These are phyloP conservation scores for Pythium vanterpoolii DNA, from an alignment of 352 stramenopile genomes.

Conservation along the genomic window DNA sequence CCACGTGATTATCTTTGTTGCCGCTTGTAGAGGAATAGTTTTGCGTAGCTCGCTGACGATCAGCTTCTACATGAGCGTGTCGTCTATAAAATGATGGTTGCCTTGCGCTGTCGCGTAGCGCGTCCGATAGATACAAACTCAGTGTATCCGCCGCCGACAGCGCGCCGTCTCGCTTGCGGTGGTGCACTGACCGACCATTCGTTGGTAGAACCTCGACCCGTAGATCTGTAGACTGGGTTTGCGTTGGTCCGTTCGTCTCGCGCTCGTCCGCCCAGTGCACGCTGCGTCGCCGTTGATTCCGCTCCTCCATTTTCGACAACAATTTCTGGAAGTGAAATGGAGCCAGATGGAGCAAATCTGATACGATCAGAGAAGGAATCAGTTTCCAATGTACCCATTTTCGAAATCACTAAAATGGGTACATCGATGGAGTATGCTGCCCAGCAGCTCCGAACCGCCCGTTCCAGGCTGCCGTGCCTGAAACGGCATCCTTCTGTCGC, in stretches of 20 bases:
- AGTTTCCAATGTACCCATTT: neutral
- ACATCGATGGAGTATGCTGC: neutral
- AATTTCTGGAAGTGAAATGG: neutral
- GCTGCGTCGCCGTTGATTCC: neutral
- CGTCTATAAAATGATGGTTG: neutral
- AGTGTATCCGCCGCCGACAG: conserved; percentile 15
- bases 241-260: neutral
- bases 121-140: conserved; percentile 15
- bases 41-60: neutral
- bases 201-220: neutral
- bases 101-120: neutral
- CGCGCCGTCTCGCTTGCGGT: neutral
- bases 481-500: neutral
- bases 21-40: neutral
- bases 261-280: conserved; percentile 1
- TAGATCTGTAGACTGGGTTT: neutral
- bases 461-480: neutral
- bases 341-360: neutral
- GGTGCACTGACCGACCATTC: neutral
- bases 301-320: neutral
- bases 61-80: neutral
- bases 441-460: neutral
- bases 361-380: conserved; percentile 5
- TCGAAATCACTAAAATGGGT: neutral
- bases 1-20: too few species aligned